phyloP scores from a whole-genome alignment of 129 eudicot species.

The Silybum marianum region DNA sequence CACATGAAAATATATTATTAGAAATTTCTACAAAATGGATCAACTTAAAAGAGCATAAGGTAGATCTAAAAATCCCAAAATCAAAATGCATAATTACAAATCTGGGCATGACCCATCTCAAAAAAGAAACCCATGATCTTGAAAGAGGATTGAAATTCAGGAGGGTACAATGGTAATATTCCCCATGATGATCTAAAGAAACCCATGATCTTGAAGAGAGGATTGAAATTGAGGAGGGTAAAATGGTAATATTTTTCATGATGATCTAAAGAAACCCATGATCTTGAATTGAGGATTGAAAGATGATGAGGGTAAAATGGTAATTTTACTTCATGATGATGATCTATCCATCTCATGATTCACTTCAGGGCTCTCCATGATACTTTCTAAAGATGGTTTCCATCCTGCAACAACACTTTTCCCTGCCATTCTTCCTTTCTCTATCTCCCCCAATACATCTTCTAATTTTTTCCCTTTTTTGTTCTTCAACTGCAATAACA shows the following conservation, averaged over 20 bases:
- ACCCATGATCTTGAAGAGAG: neutral
- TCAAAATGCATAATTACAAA: slow-evolving; percentile 39
- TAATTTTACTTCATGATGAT: slow-evolving; percentile 19
- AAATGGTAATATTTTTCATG: no score
- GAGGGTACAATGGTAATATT: no score
- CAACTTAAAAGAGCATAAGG: slow-evolving; percentile 5
- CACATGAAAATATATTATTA: slow-evolving; percentile 4
- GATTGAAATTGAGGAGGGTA: neutral
- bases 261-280: neutral
- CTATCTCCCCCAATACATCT: slow-evolving; percentile 71
- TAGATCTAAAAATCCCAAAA: slow-evolving; percentile 27
- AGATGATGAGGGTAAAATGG: no score
- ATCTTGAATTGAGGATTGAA: neutral
- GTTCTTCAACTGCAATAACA: slow-evolving; percentile 51
- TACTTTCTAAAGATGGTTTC: slow-evolving; percentile 84
- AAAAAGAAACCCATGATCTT: slow-evolving; percentile 1
- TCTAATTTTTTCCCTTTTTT: slow-evolving; percentile 50
- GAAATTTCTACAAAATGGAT: slow-evolving; percentile 7
- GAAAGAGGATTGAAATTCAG: neutral
- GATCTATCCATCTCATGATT: slow-evolving; percentile 59
- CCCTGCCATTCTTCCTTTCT: slow-evolving; percentile 44
- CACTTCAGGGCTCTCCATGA: slow-evolving; percentile 70
- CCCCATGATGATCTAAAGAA: no score
- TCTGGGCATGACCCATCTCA: slow-evolving; percentile 33
- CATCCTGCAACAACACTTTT: slow-evolving; percentile 44